phyloP scores from a whole-genome alignment of 1,284 basidiomycete genomes.

The Xerocomus nothofagi region DNA sequence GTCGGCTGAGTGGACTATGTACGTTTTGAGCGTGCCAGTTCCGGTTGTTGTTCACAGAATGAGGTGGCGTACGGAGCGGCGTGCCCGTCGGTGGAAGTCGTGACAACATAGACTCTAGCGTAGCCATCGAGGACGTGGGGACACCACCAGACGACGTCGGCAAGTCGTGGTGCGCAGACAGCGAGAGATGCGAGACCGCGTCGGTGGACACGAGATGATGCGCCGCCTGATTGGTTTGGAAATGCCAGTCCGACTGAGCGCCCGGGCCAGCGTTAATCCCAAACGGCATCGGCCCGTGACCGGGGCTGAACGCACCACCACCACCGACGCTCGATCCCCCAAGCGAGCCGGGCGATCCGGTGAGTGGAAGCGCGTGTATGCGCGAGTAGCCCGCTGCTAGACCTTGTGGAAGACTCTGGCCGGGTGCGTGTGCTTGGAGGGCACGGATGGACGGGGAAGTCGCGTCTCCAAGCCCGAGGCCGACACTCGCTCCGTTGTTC shows the following conservation, averaged over 20 bases:
- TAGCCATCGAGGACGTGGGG: slow-evolving; percentile 28
- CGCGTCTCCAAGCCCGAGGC: slow-evolving; percentile 33
- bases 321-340: slow-evolving; percentile 31
- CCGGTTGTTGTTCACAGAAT: slow-evolving; percentile 42
- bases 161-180: slow-evolving; percentile 22
- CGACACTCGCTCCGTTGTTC: slow-evolving; percentile 24
- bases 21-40: slow-evolving; percentile 39
- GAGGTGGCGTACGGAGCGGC: slow-evolving; percentile 41
- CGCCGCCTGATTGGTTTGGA: slow-evolving; percentile 35
- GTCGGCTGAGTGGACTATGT: slow-evolving; percentile 57
- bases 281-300: slow-evolving; percentile 34
- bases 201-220: slow-evolving; percentile 12
- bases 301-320: slow-evolving; percentile 31
- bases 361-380: slow-evolving; percentile 70
- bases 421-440: slow-evolving; percentile 76
- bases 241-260: slow-evolving; percentile 26
- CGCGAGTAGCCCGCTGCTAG: slow-evolving; percentile 84
- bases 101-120: slow-evolving; percentile 51
- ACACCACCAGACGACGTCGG: slow-evolving; percentile 6
- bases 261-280: slow-evolving; percentile 30
- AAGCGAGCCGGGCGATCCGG: slow-evolving; percentile 38
- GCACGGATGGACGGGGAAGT: slow-evolving; percentile 68
- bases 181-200: slow-evolving; percentile 27
- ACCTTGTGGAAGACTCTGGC: slow-evolving; percentile 85
- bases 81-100: slow-evolving; percentile 34